Base-by-base conservation (phyloP, 805 yeast species). In the Zygosaccharomyces rouxii region DNA sequence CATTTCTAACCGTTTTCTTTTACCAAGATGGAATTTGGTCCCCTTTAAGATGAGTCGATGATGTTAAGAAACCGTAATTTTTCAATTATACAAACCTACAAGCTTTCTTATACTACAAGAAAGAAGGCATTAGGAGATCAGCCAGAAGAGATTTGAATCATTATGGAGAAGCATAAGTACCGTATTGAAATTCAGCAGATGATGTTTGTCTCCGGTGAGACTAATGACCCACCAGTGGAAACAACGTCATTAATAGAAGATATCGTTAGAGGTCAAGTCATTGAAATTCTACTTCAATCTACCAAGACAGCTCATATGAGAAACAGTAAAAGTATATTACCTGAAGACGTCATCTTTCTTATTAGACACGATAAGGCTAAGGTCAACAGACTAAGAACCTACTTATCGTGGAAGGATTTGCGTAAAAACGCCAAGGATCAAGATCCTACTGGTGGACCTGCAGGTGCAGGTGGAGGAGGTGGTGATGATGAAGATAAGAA, bases 171-270 rank as follows among this genome's bases (percentile, higher is more conserved):
- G 63, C 83, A 86, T 71, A 82, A 84, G 62, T 94, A 92, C 67
- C 75, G 95, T 49, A 79, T 86, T 33, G 99, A 94, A 71, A 94
- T 94, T 60, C 99, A 94, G 68, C 94, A 87, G 72, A 94, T 94
- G 99, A 94, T 94, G 99, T 94, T 94, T 73, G 99, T 94, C 48
- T 78, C 85, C 47, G 99, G 99, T 2, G 98, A 94, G 65, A 81
- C 94, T 0, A 87, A 86, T 56, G 99, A 94, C 59, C 95, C 98
- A 1, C 96, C 97, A 0, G 77, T 84, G 13, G 95, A 87, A 55
- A 88, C 97, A 0, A 86, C 97, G 0, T 81, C 92, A n/a, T 70
- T 94, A 46, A 89, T 92, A 38, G 99, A 94, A 64, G 98, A 94
- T 62, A 89, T 94, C 40, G 98, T 94, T 2, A 76, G 95, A 39